phyloP scores from a whole-genome alignment of 148 eudicot genomes.

The Amaranthus palmeri region DNA sequence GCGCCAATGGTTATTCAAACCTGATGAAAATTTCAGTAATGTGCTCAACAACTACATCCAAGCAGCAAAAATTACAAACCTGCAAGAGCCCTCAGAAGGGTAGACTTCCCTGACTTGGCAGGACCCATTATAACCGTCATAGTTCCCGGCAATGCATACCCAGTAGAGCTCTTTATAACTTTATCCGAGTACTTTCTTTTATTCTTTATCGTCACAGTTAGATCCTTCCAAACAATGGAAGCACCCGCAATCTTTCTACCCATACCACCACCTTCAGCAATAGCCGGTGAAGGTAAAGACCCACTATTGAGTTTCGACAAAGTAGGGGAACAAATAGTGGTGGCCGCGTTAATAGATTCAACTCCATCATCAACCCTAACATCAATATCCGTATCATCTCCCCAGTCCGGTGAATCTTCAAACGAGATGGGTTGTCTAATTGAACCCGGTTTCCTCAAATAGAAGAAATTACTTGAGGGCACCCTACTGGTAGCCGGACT shows the following conservation, averaged over 20 bases:
- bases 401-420: conserved; percentile 99
- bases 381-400: conserved; percentile 80
- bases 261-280: conserved; percentile 52
- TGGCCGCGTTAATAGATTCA: conserved; percentile 75
- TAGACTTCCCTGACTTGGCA: conserved; percentile 95
- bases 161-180: conserved; percentile 87
- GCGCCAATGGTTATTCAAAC: conserved; percentile 4
- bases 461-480: conserved; percentile 89
- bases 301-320: conserved; percentile 82
- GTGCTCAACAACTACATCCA: conserved; percentile 5
- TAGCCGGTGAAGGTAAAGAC: conserved; percentile 78
- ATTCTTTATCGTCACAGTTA: conserved; percentile 77
- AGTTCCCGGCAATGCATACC: conserved; percentile 90
- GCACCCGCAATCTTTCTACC: conserved; percentile 79
- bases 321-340: conserved; percentile 75
- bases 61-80: conserved; percentile 41
- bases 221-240: conserved; percentile 82
- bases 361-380: conserved; percentile 69
- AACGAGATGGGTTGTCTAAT: conserved; percentile 59
- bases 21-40: not conserved
- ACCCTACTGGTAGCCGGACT: conserved; percentile 85
- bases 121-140: conserved; percentile 99
- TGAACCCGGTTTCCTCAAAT: conserved; percentile 76
- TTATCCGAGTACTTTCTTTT: conserved; percentile 87
- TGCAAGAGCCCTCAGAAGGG: conserved; percentile 88